These are phyloP conservation scores for Fusarium papillatum DNA, from an alignment of 2,329 filamentous ascomycete species.

Conservation along the genomic window DNA sequence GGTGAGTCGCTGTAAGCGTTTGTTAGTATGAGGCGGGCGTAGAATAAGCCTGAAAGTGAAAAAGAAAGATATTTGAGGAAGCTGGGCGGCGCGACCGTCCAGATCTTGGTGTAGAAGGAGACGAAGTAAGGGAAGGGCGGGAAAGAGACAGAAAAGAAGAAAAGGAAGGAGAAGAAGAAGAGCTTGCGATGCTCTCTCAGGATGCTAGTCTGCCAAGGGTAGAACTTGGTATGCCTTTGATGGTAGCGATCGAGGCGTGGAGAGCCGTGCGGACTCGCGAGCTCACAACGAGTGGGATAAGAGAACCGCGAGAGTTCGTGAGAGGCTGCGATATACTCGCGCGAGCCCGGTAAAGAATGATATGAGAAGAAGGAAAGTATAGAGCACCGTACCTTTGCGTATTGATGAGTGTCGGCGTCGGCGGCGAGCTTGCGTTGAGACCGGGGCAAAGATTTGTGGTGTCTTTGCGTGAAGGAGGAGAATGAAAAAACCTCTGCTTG, in stretches of 20 bases:
- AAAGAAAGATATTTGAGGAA: background rate
- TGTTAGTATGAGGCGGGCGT: background rate
- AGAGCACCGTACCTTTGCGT: constrained; percentile 7
- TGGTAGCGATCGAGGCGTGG: background rate
- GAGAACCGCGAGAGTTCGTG: background rate
- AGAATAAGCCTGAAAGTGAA: background rate
- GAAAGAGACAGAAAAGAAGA: background rate
- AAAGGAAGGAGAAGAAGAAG: too few relatives aligned
- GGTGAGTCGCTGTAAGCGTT: background rate
- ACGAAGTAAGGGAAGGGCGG: background rate
- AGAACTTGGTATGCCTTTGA: background rate
- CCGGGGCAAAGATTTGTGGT: background rate
- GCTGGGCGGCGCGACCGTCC: background rate
- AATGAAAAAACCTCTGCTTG: background rate
- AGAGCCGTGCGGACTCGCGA: background rate
- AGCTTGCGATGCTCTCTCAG: background rate
- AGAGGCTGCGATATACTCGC: background rate
- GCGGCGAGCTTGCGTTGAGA: background rate
- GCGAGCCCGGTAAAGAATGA: background rate
- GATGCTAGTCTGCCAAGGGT: background rate
- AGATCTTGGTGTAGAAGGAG: background rate
- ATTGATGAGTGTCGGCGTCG: background rate
- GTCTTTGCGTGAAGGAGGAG: background rate
- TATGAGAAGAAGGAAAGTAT: background rate
- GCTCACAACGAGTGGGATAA: background rate